Evolutionary conservation across 78 protist species (phyloP).

Genomic region (Anaeramoeba flamelloides): DNA sequence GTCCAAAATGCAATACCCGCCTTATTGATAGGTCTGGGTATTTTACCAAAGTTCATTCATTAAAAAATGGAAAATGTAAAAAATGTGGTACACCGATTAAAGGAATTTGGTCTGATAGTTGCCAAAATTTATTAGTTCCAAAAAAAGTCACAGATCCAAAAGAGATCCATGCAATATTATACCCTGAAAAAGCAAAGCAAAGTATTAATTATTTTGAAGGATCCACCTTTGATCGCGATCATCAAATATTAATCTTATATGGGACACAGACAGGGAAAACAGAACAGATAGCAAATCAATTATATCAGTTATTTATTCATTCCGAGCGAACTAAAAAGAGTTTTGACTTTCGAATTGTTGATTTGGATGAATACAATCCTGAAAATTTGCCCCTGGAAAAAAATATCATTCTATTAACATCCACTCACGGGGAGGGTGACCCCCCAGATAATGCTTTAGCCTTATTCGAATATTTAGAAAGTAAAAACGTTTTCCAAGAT

Average conservation of each 20-base stretch:
- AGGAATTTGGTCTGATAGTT: background rate
- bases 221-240: background rate
- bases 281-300: background rate
- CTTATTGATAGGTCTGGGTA: background rate
- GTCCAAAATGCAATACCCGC: constrained; percentile 1
- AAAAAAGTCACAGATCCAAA: no score
- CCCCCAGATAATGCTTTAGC: background rate
- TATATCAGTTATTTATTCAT: background rate
- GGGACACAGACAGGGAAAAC: background rate
- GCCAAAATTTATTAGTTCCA: background rate
- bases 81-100: background rate
- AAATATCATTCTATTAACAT: background rate
- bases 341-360: background rate
- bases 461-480: background rate
- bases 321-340: background rate
- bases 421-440: background rate
- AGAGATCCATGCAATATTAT: no score
- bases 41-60: background rate
- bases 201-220: no score
- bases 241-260: background rate
- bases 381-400: background rate
- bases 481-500: background rate
- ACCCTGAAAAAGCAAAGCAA: no score
- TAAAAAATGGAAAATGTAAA: background rate
- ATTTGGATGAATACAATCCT: background rate